phyloP scores from a whole-genome alignment of 2,329 filamentous ascomycete species.

The Emergomyces orientalis region DNA sequence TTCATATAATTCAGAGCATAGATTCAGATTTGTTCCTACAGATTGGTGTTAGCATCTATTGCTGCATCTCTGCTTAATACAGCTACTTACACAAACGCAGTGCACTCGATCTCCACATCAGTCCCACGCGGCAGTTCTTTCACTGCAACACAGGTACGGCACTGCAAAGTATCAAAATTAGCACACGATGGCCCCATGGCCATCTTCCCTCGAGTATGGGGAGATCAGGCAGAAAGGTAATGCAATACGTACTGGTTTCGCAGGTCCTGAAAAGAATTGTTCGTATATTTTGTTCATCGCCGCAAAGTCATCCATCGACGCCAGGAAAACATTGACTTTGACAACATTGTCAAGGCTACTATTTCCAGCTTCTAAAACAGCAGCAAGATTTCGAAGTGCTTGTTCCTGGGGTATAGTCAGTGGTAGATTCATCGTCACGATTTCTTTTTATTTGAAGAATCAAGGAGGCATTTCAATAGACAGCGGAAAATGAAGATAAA shows the following conservation, averaged over 20 bases:
- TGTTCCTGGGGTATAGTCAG: constrained; percentile 23
- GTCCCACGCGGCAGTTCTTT: constrained; percentile 81
- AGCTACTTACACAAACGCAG: constrained; percentile 54
- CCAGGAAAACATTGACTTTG: constrained; percentile 59
- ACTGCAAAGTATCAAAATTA: not conserved
- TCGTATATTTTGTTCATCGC: constrained; percentile 81
- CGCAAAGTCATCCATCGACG: constrained; percentile 56
- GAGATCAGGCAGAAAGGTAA: not conserved
- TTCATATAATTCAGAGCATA: constrained; percentile 3
- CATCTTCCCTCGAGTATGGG: not conserved
- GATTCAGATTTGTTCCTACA: constrained; percentile 1
- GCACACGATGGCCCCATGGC: not conserved
- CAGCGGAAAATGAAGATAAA: not conserved
- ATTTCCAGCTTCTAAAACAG: constrained; percentile 52
- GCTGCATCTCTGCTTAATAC: not conserved
- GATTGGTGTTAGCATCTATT: not conserved
- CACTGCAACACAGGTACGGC: constrained; percentile 82
- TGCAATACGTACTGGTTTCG: constrained; percentile 7
- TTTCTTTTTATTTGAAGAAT: too few relatives aligned
- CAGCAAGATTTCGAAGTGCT: constrained; percentile 50
- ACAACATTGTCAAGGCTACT: constrained; percentile 52
- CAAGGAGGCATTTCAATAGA: too few relatives aligned
- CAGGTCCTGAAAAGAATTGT: constrained; percentile 41
- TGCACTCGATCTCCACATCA: constrained; percentile 82
- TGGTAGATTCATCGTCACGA: too few relatives aligned